Evolutionary conservation across 225 moss, liverwort and hornwort species (phyloP), one percentile per base, ranked within the genome.

Genomic region (Rhytidiadelphus loreus): DNA sequence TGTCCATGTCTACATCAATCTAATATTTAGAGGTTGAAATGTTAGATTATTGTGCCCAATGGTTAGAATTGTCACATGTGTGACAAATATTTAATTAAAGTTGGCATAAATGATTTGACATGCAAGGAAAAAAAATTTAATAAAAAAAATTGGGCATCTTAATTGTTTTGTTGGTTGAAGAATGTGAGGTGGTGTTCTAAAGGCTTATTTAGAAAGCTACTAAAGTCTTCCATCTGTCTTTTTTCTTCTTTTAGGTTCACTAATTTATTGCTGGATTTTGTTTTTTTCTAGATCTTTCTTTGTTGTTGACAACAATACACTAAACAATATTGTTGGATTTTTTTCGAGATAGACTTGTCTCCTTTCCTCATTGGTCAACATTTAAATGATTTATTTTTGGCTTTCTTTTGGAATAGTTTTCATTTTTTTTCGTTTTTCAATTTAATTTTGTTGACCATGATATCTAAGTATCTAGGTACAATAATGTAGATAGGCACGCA

Each of bases 181-280:
- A 72, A 28, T 44, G 0, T 16, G 2, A 14, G 5, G 6, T 28
- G 43, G 43, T 3, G 5, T 71, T 26, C 16, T 28, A 5, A 26
- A 15, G 14, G 9, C 6, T 43, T 8, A 43, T 24, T 9, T 43
- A 0, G 10, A 6, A 72, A 7, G 28, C 3, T 17, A 6, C 44
- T 26, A 32, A 7, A 20, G 19, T 20, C 50, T 48, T 74, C 30
- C 4, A 48, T 1, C 18, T 2, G 2, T 19, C 15, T 13, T 16
- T 18, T 28, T 20, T 46, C 2, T 11, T 2, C 2, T 6, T 2
- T n/a, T n/a, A n/a, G 1, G 2, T 18, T 19, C 1, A 0, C 5
- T 32, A 48, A 12, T 50, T 20, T 11, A 32, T 19, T 48, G 7
- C 2, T 0, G 2, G 7, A 50, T 74, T 74, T 19, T 19, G 74